Percentiles rank a stretch among this genome's conserved stretches.
phyloP scores from a whole-genome alignment of 106 monocot species.

The Dendrobium catenatum region DNA sequence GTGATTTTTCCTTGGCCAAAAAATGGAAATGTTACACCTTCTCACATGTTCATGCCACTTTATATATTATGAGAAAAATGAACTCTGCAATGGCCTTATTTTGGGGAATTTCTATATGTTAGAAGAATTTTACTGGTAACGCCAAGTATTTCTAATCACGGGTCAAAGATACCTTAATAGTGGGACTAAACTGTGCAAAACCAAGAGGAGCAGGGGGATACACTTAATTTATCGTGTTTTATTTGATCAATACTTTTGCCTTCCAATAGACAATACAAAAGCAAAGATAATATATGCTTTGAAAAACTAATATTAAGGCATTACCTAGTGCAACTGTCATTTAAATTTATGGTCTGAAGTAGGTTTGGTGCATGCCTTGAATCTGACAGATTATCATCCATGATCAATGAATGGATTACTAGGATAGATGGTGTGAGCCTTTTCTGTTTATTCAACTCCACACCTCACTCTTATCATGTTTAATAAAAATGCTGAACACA shows the following conservation, averaged over 20 bases:
- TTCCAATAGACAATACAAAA: background rate
- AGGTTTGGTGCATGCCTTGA: too few species aligned
- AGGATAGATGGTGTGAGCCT: background rate
- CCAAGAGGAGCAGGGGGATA: background rate
- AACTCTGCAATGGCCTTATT: background rate
- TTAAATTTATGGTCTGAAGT: background rate
- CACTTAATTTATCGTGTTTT: background rate
- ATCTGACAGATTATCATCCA: background rate
- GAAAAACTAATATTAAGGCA: background rate
- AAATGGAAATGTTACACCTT: background rate
- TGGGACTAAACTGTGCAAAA: background rate
- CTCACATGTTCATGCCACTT: background rate
- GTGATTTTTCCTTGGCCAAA: background rate
- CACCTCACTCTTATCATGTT: background rate
- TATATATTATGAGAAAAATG: background rate
- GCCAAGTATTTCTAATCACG: background rate
- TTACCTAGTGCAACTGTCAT: background rate
- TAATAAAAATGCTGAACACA: background rate
- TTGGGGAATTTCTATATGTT: background rate
- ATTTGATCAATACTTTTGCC: background rate
- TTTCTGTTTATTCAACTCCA: background rate
- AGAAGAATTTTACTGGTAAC: background rate
- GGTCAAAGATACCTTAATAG: background rate
- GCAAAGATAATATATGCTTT: background rate
- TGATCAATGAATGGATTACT: background rate